phyloP scores from a whole-genome alignment of 2,329 filamentous ascomycete genomes.

The Penicillium sp. region DNA sequence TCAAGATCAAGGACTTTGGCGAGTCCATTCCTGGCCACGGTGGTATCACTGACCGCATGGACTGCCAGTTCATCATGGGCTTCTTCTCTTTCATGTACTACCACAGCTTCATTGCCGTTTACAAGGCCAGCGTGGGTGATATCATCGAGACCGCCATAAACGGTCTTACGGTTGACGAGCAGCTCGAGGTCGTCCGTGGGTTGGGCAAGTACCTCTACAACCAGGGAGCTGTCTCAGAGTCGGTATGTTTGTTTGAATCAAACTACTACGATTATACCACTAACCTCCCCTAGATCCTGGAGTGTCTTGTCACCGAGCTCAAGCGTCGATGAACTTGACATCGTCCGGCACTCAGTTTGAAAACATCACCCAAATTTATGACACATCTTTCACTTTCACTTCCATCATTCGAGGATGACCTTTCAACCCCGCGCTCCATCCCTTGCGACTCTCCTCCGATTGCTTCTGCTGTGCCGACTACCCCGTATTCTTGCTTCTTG shows the following conservation, averaged over 20 bases:
- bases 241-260: conserved; percentile 41
- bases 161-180: conserved; percentile 81
- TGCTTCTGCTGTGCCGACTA: conserved; percentile 10
- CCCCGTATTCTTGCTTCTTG: conserved; percentile 7
- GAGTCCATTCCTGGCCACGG: conserved; percentile 97
- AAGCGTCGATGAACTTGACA: conserved; percentile 28
- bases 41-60: conserved; percentile 98
- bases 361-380: conserved; percentile 15
- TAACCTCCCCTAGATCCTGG: conserved; percentile 33
- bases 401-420: conserved; percentile 7
- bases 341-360: conserved; percentile 1
- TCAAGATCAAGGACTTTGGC: conserved; percentile 99
- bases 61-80: conserved; percentile 99
- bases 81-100: conserved; percentile 99
- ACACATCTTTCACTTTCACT: conserved; percentile 13
- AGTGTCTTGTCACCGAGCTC: conserved; percentile 39
- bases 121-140: conserved; percentile 79
- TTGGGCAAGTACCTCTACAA: conserved; percentile 64
- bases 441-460: conserved; percentile 6
- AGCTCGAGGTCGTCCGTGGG: conserved; percentile 71
- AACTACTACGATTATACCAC: not conserved
- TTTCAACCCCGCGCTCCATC: conserved; percentile 11
- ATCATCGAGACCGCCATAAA: conserved; percentile 91
- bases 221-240: conserved; percentile 56
- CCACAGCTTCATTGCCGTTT: conserved; percentile 89